Evolutionary conservation across 306 rosid species (phyloP), one percentile per base, ranked within the genome.

Genomic region (Lathyrus tuberosus): DNA sequence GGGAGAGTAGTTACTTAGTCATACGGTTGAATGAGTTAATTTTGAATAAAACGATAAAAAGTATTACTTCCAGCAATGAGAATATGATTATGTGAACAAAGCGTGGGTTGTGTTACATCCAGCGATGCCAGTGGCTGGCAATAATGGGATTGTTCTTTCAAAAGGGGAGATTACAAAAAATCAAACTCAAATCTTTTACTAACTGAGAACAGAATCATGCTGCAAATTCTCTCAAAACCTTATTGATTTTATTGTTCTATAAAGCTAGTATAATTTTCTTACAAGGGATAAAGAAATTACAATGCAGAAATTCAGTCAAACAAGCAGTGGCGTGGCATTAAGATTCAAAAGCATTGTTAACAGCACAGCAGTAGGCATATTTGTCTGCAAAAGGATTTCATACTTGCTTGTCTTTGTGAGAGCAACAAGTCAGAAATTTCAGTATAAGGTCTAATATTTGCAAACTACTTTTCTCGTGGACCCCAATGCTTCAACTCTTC

Each of bases 341-440:
- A 78, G 22, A 44, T 44, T 44, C 54, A 5, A 53, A 69, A 66
- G 52, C 73, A 47, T 44, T 56, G 73, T 65, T 33, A 33, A 33
- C 69, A 71, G 38, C 37, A 46, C 69, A 71, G 38, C 37, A 46
- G 22, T 17, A 37, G 24, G 33, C 73, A 70, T 28, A 69, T 62
- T 77, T 61, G 49, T 71, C 82, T 72, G 78, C 70, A 72, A 78
- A 78, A 51, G 82, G 33, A 28, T 59, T 66, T 72, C 74, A 49
- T 57, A 65, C 63, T 56, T 78, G 82, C 62, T 78, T 78, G 74
- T 78, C 82, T 72, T 72, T 78, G 70, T 14, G 74, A 65, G 60
- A 10, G 74, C 82, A 78, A 59, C 11, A 59, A 78, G 71, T 78
- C 82, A 78, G 75, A 67, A 72, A 78, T 78, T 66, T 72, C 44